Evolutionary conservation across 1,284 basidiomycete genomes (phyloP).

Genomic region (Leccinum angustisporum): DNA sequence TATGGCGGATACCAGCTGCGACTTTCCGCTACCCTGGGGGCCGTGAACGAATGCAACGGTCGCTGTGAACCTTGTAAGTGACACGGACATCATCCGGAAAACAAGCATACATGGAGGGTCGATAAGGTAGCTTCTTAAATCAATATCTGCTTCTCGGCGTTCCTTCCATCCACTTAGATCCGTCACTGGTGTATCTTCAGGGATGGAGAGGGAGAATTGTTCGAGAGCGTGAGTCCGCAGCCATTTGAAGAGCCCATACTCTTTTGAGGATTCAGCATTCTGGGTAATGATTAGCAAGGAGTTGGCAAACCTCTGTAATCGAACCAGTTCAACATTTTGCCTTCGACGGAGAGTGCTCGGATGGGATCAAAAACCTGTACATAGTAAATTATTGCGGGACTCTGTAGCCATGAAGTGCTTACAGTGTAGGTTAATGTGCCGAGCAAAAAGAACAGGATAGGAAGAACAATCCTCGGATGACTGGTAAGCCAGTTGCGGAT

Average conservation of each 20-base stretch:
- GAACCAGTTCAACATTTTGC: slow-evolving; percentile 83
- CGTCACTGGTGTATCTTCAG: slow-evolving; percentile 12
- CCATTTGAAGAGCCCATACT: slow-evolving; percentile 68
- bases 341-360: slow-evolving; percentile 81
- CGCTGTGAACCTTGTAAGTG: slow-evolving; percentile 35
- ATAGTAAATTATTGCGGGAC: not conserved
- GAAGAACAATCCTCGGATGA: slow-evolving; percentile 88
- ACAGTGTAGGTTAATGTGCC: slow-evolving; percentile 89
- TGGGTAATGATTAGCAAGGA: not conserved
- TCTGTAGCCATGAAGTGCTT: slow-evolving; percentile 26
- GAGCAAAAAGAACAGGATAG: slow-evolving; percentile 82
- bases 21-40: slow-evolving; percentile 91
- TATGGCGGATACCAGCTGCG: slow-evolving; percentile 63
- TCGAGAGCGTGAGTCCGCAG: slow-evolving; percentile 57
- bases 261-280: slow-evolving; percentile 37
- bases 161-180: slow-evolving; percentile 73
- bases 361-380: slow-evolving; percentile 90
- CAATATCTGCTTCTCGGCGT: slow-evolving; percentile 71
- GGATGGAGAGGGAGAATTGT: slow-evolving; percentile 39
- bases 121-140: slow-evolving; percentile 67
- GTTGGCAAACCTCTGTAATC: slow-evolving; percentile 58
- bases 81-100: not conserved
- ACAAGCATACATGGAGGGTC: slow-evolving; percentile 64
- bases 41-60: slow-evolving; percentile 86
- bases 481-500: slow-evolving; percentile 80